Base-by-base conservation (phyloP, 1,284 basidiomycete species). In the Pseudozyma sp. region DNA sequence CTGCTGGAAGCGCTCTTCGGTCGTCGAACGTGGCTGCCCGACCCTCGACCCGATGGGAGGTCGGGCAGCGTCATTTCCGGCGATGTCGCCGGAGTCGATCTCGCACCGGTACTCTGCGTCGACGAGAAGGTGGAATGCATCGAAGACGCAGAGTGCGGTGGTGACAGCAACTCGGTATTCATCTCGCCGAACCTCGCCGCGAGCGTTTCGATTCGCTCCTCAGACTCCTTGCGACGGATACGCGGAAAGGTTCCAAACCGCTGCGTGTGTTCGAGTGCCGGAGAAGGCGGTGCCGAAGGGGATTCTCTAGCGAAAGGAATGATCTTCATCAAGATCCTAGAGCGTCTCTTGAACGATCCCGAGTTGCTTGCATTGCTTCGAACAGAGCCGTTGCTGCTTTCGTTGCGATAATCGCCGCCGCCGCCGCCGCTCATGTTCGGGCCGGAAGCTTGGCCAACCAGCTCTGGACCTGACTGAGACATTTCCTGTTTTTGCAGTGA, bases 281-380 rank as follows among this genome's bases (percentile, higher is more conserved):
- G n/a, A 13, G 55, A 8, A 3, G 40, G 47, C 3, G 55, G 45
- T 19, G 42, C 16, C 24, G 19, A 31, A 3, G 57, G 19, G 6
- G 52, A 19, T 13, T 65, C 54, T 35, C 57, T 44, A 4, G 54
- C 30, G 33, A 66, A 72, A 5, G 69, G 69, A 10, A 72, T 67
- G 56, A 67, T 72, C 56, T 72, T 72, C 69, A 72, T 67, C 59
- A 72, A 44, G 24, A 72, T 67, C 29, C 49, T 48, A 7, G 60
- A 65, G 2, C 61, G 43, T 2, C 61, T 44, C 39, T 70, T 70
- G 31, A 44, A 44, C 7, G 52, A 63, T 4, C 59, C 46, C 6
- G 33, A 17, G 8, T 37, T 24, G 7, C 55, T 60, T 19, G 51
- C 46, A 29, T 52, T 63, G 13, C 55, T 55, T 3, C 56, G 47